phyloP scores from a whole-genome alignment of 768 basidiomycete species.

The Galerina marginata region DNA sequence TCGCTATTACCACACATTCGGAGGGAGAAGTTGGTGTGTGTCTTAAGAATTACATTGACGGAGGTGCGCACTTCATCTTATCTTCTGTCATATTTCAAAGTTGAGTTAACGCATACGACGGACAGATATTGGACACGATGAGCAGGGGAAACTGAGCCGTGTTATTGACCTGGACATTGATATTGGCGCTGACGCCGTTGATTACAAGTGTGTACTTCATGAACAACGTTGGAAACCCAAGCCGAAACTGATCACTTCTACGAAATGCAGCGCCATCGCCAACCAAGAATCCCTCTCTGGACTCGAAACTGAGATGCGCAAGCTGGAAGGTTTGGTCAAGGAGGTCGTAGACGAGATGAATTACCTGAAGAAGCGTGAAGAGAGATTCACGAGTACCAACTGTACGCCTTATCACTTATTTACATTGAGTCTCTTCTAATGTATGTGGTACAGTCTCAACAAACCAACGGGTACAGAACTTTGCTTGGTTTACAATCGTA shows the following conservation, averaged over 20 bases:
- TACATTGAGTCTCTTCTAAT: background rate
- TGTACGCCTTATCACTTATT: constrained; percentile 53
- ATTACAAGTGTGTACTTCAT: constrained; percentile 84
- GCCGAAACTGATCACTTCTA: background rate
- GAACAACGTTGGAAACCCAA: background rate
- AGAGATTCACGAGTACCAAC: constrained; percentile 87
- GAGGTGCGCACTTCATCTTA: constrained; percentile 47
- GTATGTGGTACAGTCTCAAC: constrained; percentile 73
- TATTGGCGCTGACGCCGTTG: constrained; percentile 97
- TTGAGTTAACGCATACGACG: background rate
- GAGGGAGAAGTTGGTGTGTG: constrained; percentile 97
- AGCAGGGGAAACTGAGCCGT: constrained; percentile 58
- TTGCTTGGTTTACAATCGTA: constrained; percentile 87
- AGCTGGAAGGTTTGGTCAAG: constrained; percentile 92
- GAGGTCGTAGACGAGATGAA: constrained; percentile 94
- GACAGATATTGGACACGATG: constrained; percentile 38
- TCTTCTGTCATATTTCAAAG: background rate
- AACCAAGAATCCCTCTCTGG: constrained; percentile 97
- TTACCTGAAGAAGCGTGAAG: constrained; percentile 91
- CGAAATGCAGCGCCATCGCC: constrained; percentile 81
- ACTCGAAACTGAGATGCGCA: constrained; percentile 98
- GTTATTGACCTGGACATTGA: constrained; percentile 94
- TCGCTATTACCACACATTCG: constrained; percentile 92
- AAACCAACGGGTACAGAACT: constrained; percentile 87
- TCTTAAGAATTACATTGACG: constrained; percentile 81